Evolutionary conservation across 441 rosid genomes (phyloP).

Genomic region (Syzygium syzygioides): DNA sequence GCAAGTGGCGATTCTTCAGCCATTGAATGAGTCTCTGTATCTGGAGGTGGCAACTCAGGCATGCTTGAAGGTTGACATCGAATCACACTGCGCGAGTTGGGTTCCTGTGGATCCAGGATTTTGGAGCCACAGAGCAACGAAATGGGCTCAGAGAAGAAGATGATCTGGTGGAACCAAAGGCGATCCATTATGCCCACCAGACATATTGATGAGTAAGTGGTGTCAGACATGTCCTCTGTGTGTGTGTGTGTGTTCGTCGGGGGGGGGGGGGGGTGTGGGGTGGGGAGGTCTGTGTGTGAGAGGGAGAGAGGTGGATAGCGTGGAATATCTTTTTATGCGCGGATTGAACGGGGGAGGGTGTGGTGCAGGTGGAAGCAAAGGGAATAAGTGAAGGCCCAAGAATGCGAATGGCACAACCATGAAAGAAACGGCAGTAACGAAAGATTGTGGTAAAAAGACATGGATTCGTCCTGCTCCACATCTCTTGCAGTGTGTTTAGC

Average conservation of each 20-base stretch:
- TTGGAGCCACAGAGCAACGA: constrained; percentile 4
- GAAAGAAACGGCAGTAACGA: not conserved
- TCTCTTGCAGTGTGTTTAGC: not conserved
- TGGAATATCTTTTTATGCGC: not conserved
- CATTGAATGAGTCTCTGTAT: not conserved
- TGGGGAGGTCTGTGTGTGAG: not conserved
- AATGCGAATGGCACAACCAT: not conserved
- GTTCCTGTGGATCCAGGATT: constrained; percentile 9
- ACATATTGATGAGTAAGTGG: not conserved
- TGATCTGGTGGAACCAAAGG: constrained; percentile 45
- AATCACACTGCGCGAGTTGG: not conserved
- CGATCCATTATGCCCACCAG: constrained; percentile 34
- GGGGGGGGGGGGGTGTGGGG: not conserved
- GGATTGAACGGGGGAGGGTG: not conserved
- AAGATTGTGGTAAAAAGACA: not conserved
- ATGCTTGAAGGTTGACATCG: not conserved
- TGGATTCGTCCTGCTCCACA: not conserved
- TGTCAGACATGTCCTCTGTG: not conserved
- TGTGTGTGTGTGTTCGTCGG: not conserved
- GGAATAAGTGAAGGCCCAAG: not conserved
- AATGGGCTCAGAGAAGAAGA: constrained; percentile 28
- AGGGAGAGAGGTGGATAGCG: not conserved
- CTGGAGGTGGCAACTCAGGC: not conserved
- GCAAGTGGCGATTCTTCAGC: not conserved
- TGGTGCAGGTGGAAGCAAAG: not conserved